These are phyloP conservation scores for Thuidium tamariscinum DNA, from an alignment of 225 moss, liverwort and hornwort species.

Conservation along the genomic window DNA sequence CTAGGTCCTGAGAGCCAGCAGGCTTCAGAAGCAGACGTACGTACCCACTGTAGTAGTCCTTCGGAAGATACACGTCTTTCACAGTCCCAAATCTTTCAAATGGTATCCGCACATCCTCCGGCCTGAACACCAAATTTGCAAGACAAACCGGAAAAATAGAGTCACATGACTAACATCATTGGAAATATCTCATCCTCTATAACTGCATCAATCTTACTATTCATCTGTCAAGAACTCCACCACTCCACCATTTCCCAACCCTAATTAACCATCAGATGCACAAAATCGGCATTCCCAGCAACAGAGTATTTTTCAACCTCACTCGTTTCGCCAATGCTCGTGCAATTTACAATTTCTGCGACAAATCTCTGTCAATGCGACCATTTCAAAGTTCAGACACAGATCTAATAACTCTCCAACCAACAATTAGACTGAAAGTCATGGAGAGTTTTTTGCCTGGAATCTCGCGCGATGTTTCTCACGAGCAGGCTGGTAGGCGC, in stretches of 20 bases:
- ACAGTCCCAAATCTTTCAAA: constrained; percentile 96
- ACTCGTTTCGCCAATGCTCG: neutral
- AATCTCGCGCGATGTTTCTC: constrained; percentile 89
- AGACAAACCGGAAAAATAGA: neutral
- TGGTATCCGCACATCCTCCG: constrained; percentile 92
- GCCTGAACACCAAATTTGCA: constrained; percentile 35
- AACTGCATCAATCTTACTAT: neutral
- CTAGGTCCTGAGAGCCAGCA: neutral
- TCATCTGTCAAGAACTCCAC: neutral
- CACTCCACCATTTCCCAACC: neutral
- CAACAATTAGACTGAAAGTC: too few relatives aligned
- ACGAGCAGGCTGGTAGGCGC: constrained; percentile 86
- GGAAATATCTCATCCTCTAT: neutral
- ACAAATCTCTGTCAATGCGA: neutral
- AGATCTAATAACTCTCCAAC: neutral
- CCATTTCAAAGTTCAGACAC: neutral
- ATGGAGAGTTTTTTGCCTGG: constrained; percentile 29
- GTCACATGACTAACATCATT: neutral
- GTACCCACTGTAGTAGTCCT: constrained; percentile 97
- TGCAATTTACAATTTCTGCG: neutral
- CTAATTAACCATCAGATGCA: neutral
- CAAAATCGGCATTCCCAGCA: neutral
- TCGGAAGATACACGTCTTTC: constrained; percentile 94
- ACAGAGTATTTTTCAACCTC: neutral
- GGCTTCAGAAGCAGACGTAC: constrained; percentile 26